Evolutionary conservation across 139 green algal genomes (phyloP).

Genomic region (Picochlorum sp.): DNA sequence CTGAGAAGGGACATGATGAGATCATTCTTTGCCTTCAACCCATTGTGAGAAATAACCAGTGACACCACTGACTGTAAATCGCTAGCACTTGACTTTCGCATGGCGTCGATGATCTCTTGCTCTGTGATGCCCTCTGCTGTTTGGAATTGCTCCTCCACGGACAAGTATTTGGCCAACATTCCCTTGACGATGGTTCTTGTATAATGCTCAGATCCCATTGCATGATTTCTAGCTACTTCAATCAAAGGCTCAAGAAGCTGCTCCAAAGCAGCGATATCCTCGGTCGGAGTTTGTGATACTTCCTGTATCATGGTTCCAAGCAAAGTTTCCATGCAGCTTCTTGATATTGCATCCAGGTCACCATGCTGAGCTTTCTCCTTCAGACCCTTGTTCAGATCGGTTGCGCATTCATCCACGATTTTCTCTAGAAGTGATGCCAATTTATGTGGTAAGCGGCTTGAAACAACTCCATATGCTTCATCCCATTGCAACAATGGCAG

Average conservation of each 20-base stretch:
- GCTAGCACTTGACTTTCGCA: conserved; percentile 60
- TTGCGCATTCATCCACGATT: conserved; percentile 37
- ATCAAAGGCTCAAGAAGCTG: conserved; percentile 55
- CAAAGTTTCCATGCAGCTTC: conserved; percentile 18
- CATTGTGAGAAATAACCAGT: conserved; percentile 78
- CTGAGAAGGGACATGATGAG: conserved; percentile 72
- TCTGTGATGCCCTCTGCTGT: conserved; percentile 48
- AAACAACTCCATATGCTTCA: conserved; percentile 58
- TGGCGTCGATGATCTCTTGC: conserved; percentile 79
- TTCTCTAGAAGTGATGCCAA: conserved; percentile 37
- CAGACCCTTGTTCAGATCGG: conserved; percentile 18
- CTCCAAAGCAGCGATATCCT: conserved; percentile 35
- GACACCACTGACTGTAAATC: conserved; percentile 67
- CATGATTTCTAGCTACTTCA: conserved; percentile 50
- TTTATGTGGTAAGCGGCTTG: conserved; percentile 49
- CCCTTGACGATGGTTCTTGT: conserved; percentile 36
- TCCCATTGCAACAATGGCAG: conserved; percentile 80
- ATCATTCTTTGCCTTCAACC: conserved; percentile 52
- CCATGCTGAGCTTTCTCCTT: not conserved
- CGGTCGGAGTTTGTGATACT: conserved; percentile 10
- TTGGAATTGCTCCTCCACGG: conserved; percentile 43
- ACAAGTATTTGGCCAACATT: conserved; percentile 72
- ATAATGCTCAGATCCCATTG: conserved; percentile 49
- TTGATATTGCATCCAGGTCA: not conserved
- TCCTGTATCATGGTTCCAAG: conserved; percentile 27